Percentiles rank a stretch among this genome's conserved stretches.
Evolutionary conservation across 306 rosid genomes (phyloP).

Genomic region (Ziziphus jujuba): DNA sequence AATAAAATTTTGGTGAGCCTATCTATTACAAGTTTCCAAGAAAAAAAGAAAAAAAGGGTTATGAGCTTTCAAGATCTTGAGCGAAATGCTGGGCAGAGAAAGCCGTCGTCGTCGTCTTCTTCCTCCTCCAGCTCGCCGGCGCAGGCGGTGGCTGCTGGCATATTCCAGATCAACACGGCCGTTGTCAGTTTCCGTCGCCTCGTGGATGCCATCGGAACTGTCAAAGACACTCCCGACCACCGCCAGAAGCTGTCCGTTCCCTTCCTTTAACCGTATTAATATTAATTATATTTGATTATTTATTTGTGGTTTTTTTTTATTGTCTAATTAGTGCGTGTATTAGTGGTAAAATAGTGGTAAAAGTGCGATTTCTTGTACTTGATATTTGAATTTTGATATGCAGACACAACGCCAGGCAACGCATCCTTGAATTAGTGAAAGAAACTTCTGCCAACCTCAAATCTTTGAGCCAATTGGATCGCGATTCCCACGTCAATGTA

Average conservation of each 20-base stretch:
- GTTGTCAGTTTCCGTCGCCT: constrained; percentile 67
- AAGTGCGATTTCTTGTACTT: not conserved
- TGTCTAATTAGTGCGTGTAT: no score
- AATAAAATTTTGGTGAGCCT: no score
- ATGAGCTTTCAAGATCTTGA: constrained; percentile 73
- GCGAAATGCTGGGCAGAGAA: constrained; percentile 22
- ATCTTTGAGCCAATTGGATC: constrained; percentile 51
- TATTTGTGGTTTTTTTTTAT: not conserved
- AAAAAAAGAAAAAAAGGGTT: no score
- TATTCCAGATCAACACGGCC: constrained; percentile 85
- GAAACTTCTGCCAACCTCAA: constrained; percentile 78
- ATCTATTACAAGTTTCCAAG: no score
- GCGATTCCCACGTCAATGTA: constrained; percentile 37
- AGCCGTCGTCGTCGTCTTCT: not conserved
- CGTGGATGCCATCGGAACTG: constrained; percentile 69
- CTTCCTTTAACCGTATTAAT: no score
- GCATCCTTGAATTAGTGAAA: constrained; percentile 65
- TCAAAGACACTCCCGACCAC: constrained; percentile 65
- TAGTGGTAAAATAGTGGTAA: no score
- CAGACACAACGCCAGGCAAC: constrained; percentile 71
- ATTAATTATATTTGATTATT: no score
- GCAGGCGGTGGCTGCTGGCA: constrained; percentile 70
- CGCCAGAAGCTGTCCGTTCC: constrained; percentile 63
- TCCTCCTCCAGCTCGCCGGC: constrained; percentile 31
- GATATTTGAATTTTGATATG: not conserved